Base-by-base conservation (phyloP, 2,329 filamentous ascomycete species). In the Trichoderma endophyticum region DNA sequence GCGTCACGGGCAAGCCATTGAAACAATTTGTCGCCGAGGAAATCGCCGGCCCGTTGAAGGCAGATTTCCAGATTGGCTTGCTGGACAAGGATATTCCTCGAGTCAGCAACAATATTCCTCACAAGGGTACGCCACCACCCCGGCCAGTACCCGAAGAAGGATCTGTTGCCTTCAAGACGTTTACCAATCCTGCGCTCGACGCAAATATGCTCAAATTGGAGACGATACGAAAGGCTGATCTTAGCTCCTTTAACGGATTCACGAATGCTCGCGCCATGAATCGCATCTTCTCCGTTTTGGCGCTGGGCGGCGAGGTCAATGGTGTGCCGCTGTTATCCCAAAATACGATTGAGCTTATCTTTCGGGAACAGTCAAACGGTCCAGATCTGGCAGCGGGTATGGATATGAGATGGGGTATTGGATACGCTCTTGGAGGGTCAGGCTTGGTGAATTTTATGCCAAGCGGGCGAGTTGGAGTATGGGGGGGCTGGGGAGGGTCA, bases 401-500 rank as follows among this genome's bases (percentile, higher is more conserved):
- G 39, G 15, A 2, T 76, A 75, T 84, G 0, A 79, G 82, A 1
- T 84, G 83, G 59, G 85, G 84, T 0, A 80, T 84, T 34, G 85
- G 85, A 0, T 83, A 80, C 61, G 70, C 54, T 43, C 71, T 57
- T 18, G 21, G 71, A 12, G 66, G 62, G 18, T 24, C 28, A 48
- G 48, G 65, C 6, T 4, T 68, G 36, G 18, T 51, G 56, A 11
- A 21, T 32, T 71, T 62, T 32, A 39, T 71, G 28, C 80, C 81
- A 2, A 70, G 77, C 26, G 84, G 83, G 77, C 71, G 71, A 4
- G 26, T 79, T 15, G 75, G 75, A 59, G 84, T 80, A 70, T 86
- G 85, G 84, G 79, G 80, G 28, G 84, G 84, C 0, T 85, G 81
- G 80, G 84, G 84, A 12, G 84, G 85, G 0, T 84, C 83, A 0